Conservation (phyloP, 192 early-diverging fungal genomes). For the Phycomyces blakesleeanus region DNA sequence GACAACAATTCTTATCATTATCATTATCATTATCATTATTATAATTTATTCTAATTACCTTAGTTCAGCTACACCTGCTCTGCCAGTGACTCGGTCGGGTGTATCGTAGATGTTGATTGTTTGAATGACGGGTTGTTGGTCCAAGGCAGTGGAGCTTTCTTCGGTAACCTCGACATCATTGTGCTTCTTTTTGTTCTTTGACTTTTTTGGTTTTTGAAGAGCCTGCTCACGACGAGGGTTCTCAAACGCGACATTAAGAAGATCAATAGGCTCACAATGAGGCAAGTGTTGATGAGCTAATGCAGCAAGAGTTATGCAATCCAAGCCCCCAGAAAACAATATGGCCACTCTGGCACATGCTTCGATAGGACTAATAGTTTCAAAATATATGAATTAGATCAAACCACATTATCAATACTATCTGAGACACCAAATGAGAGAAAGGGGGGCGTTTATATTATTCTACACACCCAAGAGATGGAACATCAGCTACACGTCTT, state of each 20-base stretch:
- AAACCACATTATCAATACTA: too few relatives aligned
- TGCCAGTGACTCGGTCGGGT: constrained; percentile 82
- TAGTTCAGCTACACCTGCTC: constrained; percentile 44
- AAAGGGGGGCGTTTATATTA: not conserved
- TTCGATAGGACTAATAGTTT: constrained; percentile 19
- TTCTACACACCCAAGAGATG: constrained; percentile 1
- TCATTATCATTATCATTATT: not conserved
- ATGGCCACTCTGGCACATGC: constrained; percentile 60
- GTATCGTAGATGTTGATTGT: constrained; percentile 54
- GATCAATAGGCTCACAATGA: constrained; percentile 72
- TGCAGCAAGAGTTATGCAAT: constrained; percentile 87
- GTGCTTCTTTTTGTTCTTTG: constrained; percentile 25
- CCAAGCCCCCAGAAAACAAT: constrained; percentile 92
- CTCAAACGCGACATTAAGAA: constrained; percentile 95
- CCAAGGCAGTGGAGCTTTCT: not conserved
- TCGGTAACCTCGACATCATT: not conserved
- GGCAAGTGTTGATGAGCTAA: constrained; percentile 73
- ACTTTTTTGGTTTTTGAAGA: constrained; percentile 21
- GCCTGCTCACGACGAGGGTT: constrained; percentile 71
- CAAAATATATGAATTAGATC: not conserved
- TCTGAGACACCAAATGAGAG: not conserved
- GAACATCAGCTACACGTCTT: constrained; percentile 46
- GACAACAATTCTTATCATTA: not conserved
- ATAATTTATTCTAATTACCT: constrained; percentile 19
- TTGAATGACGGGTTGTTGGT: not conserved